Evolutionary conservation across 2,329 filamentous ascomycete species (phyloP), one percentile per base, ranked within the genome.

Genomic region (Fusarium fujikuroi): DNA sequence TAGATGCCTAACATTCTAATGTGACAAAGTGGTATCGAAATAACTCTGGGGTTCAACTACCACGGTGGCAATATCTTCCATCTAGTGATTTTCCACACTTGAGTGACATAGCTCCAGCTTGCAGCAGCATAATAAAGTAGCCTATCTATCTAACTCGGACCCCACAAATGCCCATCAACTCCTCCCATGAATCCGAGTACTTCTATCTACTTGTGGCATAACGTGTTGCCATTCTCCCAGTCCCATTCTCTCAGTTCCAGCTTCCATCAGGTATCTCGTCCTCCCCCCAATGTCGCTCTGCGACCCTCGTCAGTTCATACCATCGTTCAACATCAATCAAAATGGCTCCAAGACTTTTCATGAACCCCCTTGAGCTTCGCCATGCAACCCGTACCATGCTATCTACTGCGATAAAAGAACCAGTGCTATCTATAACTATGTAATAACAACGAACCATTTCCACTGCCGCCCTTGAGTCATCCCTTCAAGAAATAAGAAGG

Each of bases 401-500:
- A 76, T 71, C 63, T 76, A 75, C 69, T 70, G 70, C 67, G 65
- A 66, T 67, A 59, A 71, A 70, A 72, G 70, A 72, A 71, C 58
- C 72, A 79, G 71, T 79, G 76, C 76, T 77, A 77, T 77, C 76
- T 77, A 77, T 77, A 76, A 75, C 76, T 77, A 77, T 76, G 76
- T 76, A 77, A 77, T 69, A 74, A 77, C 68, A 39, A 61, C 50
- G 21, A 60, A 36, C 67, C 58, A 47, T 52, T 63, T 44, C 57
- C 63, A 52, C 23, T 50, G 43, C 32, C 56, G 30, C 36, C 72
- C 16, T 60, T 52, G 60, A 63, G 58, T 60, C 56, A 66, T 61
- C 56, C 67, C 67, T 47, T 52, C 52, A 52, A 37, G 49, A 58
- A 47, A 47, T 14, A 32, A 37, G 25, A 59, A 39, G 56, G 21